phyloP scores from a whole-genome alignment of 768 basidiomycete species.

The Mycena belliarum region DNA sequence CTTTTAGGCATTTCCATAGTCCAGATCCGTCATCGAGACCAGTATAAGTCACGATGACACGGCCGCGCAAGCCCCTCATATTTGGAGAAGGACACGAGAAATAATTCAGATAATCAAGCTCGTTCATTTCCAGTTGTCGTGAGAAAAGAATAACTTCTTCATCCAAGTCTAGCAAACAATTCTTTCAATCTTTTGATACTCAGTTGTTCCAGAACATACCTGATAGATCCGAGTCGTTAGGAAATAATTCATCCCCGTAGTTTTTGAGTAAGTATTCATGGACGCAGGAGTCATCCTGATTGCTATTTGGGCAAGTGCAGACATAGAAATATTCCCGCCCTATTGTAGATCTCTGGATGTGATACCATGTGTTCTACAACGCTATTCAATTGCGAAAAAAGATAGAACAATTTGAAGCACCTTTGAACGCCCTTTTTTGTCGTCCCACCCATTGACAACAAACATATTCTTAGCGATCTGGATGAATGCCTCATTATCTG shows the following conservation, averaged over 20 bases:
- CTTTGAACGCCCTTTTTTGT: not conserved
- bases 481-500: not conserved
- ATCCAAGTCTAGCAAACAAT: not conserved
- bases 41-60: not conserved
- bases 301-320: not conserved
- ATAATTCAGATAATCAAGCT: not conserved
- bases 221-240: not conserved
- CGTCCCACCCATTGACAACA: conserved; percentile 9
- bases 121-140: not conserved
- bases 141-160: not conserved
- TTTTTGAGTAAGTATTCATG: conserved; percentile 1
- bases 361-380: conserved; percentile 1
- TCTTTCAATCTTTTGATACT: no score
- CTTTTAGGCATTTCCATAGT: not conserved
- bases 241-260: not conserved
- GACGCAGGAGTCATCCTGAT: not conserved
- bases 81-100: not conserved
- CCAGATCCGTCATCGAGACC: not conserved
- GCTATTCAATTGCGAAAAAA: no score
- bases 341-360: not conserved
- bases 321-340: not conserved
- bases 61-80: not conserved
- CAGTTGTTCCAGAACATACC: no score
- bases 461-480: not conserved
- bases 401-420: not conserved